Base-by-base conservation (phyloP, 495 filamentous ascomycete genomes). In the Talaromyces ruber region DNA sequence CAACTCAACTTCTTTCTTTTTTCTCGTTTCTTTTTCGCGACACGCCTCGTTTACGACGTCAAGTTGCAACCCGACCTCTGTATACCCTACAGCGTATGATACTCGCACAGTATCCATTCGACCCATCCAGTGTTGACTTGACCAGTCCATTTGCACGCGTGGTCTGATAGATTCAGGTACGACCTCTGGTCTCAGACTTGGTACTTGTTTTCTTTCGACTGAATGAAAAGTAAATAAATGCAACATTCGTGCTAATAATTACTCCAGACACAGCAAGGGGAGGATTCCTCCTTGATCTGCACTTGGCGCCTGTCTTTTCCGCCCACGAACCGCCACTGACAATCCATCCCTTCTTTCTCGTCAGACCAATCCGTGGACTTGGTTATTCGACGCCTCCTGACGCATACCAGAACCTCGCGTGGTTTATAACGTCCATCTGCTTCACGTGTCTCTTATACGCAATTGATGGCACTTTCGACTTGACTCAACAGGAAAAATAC, bases 241-340 rank as follows among this genome's bases (percentile, higher is more conserved):
- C 47, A 25, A 52, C 11, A 18, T 16, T 39, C 34, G 39, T 45
- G 43, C 43, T 47, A 54, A 54, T 54, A 52, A 8, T n/a, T 54
- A 25, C 16, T 28, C 3, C 51, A 54, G 51, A 28, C n/a, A 21
- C 51, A 54, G 51, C 51, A 54, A 54, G 51, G 51, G 51, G 26
- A 4, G n/a, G 16, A 5, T 47, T 16, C 7, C 51, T 47, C 58
- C 58, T 59, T 59, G 58, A 59, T 59, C 39, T n/a, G 14, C 32
- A 24, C 56, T 32, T 32, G 55, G 28, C 28, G 25, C 30, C 55
- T 58, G 30, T 59, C 58, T 39, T 59, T 45, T 59, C 32, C 34
- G 58, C 58, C 58, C 58, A 59, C 58, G 34, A 25, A 59, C 58
- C 32, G 39, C 58, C 58, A 45, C 55, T 54, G 51, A 54, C 51